Conservation (phyloP, 2,329 filamentous ascomycete genomes). For the Tolypocladium nubicola region DNA sequence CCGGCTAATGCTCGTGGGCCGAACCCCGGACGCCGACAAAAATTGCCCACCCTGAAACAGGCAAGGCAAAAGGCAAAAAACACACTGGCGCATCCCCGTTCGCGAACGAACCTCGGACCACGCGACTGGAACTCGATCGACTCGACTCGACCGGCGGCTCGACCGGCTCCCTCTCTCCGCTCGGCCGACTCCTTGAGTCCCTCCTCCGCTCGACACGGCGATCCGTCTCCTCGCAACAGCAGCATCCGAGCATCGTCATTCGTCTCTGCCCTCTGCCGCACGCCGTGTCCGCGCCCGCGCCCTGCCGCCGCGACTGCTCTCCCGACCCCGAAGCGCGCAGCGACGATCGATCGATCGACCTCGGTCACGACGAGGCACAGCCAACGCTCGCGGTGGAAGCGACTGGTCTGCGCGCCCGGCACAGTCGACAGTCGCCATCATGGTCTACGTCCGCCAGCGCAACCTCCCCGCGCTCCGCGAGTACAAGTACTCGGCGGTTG, state of each 20-base stretch:
- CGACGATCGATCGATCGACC: background rate
- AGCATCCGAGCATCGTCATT: background rate
- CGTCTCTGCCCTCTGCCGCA: background rate
- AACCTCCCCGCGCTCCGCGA: conserved; percentile 78
- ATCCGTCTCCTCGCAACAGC: background rate
- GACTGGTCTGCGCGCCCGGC: background rate
- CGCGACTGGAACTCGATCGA: background rate
- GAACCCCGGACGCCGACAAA: background rate
- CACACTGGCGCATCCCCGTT: background rate
- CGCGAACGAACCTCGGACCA: background rate
- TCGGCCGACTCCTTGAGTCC: background rate
- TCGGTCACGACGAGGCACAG: background rate
- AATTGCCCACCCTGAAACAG: background rate
- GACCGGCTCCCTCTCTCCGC: too few relatives aligned
- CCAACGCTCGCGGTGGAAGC: background rate
- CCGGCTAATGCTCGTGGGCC: background rate
- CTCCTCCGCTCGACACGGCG: background rate
- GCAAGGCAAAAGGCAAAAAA: background rate
- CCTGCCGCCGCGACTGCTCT: background rate
- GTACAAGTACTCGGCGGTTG: conserved; percentile 92
- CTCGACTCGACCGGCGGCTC: too few relatives aligned
- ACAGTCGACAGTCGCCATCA: conserved; percentile 27
- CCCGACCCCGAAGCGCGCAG: background rate
- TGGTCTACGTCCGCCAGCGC: conserved; percentile 94
- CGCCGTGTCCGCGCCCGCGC: background rate